phyloP scores from a whole-genome alignment of 1,139 yeast species.

The Yamadazyma blattariae region DNA sequence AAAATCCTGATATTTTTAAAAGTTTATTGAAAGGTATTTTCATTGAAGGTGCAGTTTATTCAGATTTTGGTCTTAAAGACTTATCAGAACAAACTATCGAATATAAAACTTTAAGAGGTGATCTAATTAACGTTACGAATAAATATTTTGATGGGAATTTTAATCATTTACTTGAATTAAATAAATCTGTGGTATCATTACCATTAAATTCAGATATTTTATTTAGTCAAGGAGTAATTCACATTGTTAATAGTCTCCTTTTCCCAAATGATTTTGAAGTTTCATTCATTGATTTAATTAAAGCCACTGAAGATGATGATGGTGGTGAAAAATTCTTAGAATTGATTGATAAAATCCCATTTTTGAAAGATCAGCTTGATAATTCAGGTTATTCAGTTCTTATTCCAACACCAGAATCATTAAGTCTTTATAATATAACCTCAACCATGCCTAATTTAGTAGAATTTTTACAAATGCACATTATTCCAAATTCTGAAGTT shows the following conservation, averaged over 20 bases:
- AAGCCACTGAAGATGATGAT: constrained; percentile 37
- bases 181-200: constrained; percentile 25
- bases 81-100: constrained; percentile 18
- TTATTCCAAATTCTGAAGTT: constrained; percentile 55
- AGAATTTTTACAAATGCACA: constrained; percentile 63
- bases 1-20: constrained; percentile 49
- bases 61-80: constrained; percentile 47
- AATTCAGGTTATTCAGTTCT: constrained; percentile 55
- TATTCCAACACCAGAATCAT: constrained; percentile 65
- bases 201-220: constrained; percentile 62
- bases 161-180: constrained; percentile 25
- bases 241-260: constrained; percentile 55
- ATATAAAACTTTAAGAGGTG: constrained; percentile 39
- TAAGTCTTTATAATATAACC: constrained; percentile 53
- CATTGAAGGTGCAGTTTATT: constrained; percentile 62
- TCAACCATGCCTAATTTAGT: constrained; percentile 41
- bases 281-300: constrained; percentile 54
- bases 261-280: constrained; percentile 60
- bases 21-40: constrained; percentile 56
- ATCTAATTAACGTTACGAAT: constrained; percentile 21
- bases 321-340: constrained; percentile 36
- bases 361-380: constrained; percentile 14
- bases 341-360: constrained; percentile 41
- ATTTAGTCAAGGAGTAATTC: constrained; percentile 84
- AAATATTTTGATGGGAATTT: constrained; percentile 22